Conservation (phyloP, 139 green algal species). For the Spirogloea muscicola region DNA sequence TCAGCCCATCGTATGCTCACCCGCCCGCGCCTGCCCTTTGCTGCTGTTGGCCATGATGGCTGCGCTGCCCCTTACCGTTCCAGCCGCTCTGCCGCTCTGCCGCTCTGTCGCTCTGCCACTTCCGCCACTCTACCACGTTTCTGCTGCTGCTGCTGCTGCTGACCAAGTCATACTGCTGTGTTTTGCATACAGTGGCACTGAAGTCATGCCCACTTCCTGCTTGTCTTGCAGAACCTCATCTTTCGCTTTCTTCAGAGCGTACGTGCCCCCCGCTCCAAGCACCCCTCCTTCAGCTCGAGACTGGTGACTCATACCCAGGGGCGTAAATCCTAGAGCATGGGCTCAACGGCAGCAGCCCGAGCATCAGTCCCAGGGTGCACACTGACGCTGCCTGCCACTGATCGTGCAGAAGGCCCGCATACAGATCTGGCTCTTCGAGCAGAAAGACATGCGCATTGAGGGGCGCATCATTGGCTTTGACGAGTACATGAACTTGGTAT, state of each 20-base stretch:
- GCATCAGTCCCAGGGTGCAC: neutral
- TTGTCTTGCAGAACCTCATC: slow-evolving; percentile 80
- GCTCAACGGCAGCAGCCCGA: neutral
- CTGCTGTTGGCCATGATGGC: neutral
- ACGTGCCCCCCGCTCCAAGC: neutral
- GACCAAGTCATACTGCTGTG: neutral
- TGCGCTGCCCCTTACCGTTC: no score
- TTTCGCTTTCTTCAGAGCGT: slow-evolving; percentile 94
- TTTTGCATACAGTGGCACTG: neutral
- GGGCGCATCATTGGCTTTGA: slow-evolving; percentile 98
- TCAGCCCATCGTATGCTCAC: slow-evolving; percentile 75
- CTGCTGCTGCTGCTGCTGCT: neutral
- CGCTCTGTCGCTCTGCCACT: neutral
- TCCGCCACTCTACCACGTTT: neutral
- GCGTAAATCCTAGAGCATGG: neutral
- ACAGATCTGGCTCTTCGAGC: slow-evolving; percentile 96
- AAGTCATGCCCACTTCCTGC: no score
- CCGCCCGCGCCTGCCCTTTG: no score
- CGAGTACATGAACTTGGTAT: slow-evolving; percentile 99
- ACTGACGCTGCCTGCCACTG: neutral
- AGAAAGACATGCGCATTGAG: slow-evolving; percentile 88
- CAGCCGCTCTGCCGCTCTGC: neutral
- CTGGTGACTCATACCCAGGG: neutral
- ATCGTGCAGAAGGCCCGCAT: slow-evolving; percentile 66
- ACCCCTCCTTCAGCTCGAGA: neutral